Percentiles rank a stretch among this genome's conserved stretches.
phyloP scores from a whole-genome alignment of 2,329 filamentous ascomycete species.

The Chrysoporthe deuterocubensis region DNA sequence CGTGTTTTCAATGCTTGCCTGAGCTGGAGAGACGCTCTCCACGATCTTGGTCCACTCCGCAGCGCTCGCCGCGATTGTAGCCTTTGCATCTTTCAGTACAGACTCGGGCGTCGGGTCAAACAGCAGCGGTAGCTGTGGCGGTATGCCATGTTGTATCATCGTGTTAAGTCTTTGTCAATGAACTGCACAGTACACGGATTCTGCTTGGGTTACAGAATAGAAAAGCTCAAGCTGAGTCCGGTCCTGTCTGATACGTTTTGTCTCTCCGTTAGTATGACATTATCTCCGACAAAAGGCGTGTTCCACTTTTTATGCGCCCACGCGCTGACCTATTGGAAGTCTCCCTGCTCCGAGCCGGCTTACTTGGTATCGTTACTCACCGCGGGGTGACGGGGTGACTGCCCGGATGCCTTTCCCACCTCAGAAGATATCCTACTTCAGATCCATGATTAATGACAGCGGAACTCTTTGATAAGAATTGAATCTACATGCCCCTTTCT shows the following conservation, averaged over 20 bases:
- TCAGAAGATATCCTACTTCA: neutral
- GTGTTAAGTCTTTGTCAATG: too few species aligned
- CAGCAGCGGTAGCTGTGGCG: conserved; percentile 9
- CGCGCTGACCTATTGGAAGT: neutral
- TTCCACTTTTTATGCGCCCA: neutral
- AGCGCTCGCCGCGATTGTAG: neutral
- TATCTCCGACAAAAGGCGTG: neutral
- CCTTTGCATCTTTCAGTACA: neutral
- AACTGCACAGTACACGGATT: neutral
- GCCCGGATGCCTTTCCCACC: neutral
- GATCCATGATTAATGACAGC: neutral
- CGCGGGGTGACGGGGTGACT: neutral
- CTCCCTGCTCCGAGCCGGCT: neutral
- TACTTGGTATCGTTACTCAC: neutral
- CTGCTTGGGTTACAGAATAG: neutral
- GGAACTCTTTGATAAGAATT: neutral
- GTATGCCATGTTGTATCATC: neutral
- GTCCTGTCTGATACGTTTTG: neutral
- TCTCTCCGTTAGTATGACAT: neutral
- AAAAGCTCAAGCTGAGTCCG: neutral
- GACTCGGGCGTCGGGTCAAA: conserved; percentile 6
- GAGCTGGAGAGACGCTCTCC: neutral
- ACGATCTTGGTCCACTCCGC: conserved; percentile 6
- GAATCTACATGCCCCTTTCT: neutral
- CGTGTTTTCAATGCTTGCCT: conserved; percentile 12